These are phyloP conservation scores for Haplosporangium gracile DNA, from an alignment of 192 early-diverging fungal genomes.

Conservation along the genomic window DNA sequence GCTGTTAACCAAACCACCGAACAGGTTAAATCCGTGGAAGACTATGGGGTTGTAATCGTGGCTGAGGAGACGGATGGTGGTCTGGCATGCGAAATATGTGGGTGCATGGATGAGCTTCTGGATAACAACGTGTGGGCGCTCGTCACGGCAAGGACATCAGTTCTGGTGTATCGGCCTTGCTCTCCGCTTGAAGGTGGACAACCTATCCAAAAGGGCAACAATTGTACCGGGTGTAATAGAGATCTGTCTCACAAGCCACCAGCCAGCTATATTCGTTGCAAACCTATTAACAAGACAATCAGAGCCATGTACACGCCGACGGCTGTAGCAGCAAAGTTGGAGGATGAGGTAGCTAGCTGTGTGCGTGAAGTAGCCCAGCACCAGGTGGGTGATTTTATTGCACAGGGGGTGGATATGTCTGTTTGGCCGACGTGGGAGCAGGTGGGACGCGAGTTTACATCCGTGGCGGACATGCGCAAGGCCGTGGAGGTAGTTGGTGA, in stretches of 20 bases:
- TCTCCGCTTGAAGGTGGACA: constrained; percentile 9
- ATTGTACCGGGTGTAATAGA: constrained; percentile 3
- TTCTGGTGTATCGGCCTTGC: constrained; percentile 5
- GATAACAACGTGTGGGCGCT: not conserved
- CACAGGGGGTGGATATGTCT: constrained; percentile 8
- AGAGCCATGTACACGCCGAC: constrained; percentile 3
- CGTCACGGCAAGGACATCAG: constrained; percentile 9
- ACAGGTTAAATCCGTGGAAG: too few species aligned
- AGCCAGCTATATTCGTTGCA: constrained; percentile 10
- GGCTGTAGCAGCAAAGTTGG: not conserved
- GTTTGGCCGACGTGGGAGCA: constrained; percentile 13
- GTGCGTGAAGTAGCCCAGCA: constrained; percentile 3
- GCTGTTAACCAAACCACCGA: too few species aligned
- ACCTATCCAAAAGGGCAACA: constrained; percentile 6
- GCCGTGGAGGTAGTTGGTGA: not conserved
- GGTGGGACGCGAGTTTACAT: constrained; percentile 2
- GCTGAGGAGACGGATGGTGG: not conserved
- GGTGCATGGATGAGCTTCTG: constrained; percentile 11
- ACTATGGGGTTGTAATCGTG: too few species aligned
- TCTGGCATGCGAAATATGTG: constrained; percentile 11
- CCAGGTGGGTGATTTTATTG: constrained; percentile 5
- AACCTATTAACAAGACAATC: not conserved
- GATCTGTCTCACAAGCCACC: constrained; percentile 3
- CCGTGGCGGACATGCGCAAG: constrained; percentile 4
- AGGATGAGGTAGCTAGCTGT: constrained; percentile 4